Base-by-base conservation (phyloP, 2,329 filamentous ascomycete genomes). In the Dactylellina haptotyla region DNA sequence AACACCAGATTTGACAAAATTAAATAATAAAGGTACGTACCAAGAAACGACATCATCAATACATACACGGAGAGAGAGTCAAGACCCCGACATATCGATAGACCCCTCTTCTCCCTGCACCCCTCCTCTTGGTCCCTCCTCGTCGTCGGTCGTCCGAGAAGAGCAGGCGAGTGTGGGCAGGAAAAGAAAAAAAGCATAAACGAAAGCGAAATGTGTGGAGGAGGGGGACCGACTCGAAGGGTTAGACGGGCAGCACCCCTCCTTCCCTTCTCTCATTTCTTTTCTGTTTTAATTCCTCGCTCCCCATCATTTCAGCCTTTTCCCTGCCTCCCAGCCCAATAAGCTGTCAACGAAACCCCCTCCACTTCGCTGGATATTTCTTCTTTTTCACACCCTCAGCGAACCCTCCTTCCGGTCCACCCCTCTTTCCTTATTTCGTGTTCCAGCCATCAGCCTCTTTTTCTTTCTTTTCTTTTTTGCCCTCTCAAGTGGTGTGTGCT, bases 251-350 rank as follows among this genome's bases (percentile, higher is more conserved):
- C 58, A 46, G 16, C 71, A 58, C 61, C 54, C 62, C 72, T 70
- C 59, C 54, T 53, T 71, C 63, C n/a, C n/a, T n/a, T n/a, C n/a
- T n/a, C 43, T 74, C 65, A 70, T 75, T 75, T 69, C 71, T 53
- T 64, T 71, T 71, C 59, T 58, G 66, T 66, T 71, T 75, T 65
- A 56, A 65, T 62, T 67, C 54, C 61, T 67, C 28, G 62, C 62
- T 73, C 61, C 63, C 69, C 63, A 56, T 71, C 72, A 70, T 75
- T 75, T 72, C 65, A 72, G 64, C 65, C 65, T 66, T 75, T 75
- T 75, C 75, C 75, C 71, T 75, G 71, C 75, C 74, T 50, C 54
- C 59, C 66, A 76, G 76, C 76, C 75, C 75, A 75, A 72, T 75
- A 75, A 67, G 61, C 63, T 64, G 70, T 73, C 75, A 65, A 65